phyloP scores from a whole-genome alignment of 148 eudicot genomes.

The Camellia lanceoleosa region DNA sequence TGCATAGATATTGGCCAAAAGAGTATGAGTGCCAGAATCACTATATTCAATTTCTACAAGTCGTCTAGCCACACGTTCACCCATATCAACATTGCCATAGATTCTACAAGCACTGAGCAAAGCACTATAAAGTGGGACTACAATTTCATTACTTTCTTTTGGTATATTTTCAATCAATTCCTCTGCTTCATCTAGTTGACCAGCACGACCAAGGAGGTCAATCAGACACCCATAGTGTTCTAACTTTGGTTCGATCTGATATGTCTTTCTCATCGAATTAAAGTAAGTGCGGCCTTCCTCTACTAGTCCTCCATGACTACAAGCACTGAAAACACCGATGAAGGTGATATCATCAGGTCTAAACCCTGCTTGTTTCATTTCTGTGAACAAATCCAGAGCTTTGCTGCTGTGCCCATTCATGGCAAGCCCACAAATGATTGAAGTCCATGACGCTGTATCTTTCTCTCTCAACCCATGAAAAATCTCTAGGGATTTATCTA shows the following conservation, averaged over 20 bases:
- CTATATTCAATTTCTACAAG: conserved; percentile 17
- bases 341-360: conserved; percentile 34
- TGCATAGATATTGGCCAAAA: conserved; percentile 33
- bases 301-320: conserved; percentile 30
- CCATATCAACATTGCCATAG: conserved; percentile 25
- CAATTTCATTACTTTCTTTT: conserved; percentile 14
- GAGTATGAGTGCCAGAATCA: conserved; percentile 24
- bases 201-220: conserved; percentile 37
- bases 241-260: conserved; percentile 26
- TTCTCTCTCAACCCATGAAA: conserved; percentile 24
- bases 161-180: conserved; percentile 17
- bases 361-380: conserved; percentile 25
- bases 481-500: conserved; percentile 32
- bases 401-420: conserved; percentile 23
- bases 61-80: conserved; percentile 23
- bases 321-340: conserved; percentile 29
- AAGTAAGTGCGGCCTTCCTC: conserved; percentile 22
- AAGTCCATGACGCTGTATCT: conserved; percentile 36
- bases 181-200: conserved; percentile 24
- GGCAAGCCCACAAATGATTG: conserved; percentile 35
- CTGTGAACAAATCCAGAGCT: conserved; percentile 27
- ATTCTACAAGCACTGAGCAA: conserved; percentile 30
- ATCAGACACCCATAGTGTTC: conserved; percentile 35
- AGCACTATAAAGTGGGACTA: conserved; percentile 25
- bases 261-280: conserved; percentile 20